Conservation (phyloP, 371 early-diverging fungal species). For the Dinochytrium kinnereticum region DNA sequence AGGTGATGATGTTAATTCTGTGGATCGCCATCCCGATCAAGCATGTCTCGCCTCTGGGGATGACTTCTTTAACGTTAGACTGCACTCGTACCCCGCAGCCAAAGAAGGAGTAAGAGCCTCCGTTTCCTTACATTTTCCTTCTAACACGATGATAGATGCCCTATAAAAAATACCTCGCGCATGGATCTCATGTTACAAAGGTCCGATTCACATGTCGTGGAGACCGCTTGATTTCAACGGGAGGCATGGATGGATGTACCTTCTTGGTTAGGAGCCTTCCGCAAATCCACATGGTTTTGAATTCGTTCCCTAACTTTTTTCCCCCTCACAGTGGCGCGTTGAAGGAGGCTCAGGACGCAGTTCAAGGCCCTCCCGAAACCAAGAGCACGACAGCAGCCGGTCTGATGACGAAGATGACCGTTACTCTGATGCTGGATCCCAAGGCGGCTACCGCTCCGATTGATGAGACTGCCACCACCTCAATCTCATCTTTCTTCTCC, state of each 20-base stretch:
- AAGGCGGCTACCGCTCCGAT: neutral
- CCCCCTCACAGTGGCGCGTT: constrained; percentile 10
- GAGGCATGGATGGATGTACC: constrained; percentile 44
- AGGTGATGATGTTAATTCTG: constrained; percentile 37
- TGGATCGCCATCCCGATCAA: constrained; percentile 19
- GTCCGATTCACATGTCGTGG: constrained; percentile 37
- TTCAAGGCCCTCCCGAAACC: neutral
- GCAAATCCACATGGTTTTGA: neutral
- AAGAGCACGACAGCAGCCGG: neutral
- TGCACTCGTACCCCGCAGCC: constrained; percentile 28
- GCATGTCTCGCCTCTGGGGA: constrained; percentile 34
- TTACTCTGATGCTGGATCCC: neutral
- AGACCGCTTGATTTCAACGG: constrained; percentile 31
- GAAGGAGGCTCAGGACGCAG: neutral
- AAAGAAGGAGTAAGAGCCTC: constrained; percentile 7
- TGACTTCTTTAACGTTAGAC: constrained; percentile 32
- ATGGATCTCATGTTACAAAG: constrained; percentile 41
- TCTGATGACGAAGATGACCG: no score
- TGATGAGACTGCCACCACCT: neutral
- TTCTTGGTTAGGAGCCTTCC: constrained; percentile 27
- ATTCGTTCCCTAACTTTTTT: constrained; percentile 1
- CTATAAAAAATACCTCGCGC: constrained; percentile 34
- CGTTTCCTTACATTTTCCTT: neutral
- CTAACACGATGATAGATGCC: constrained; percentile 28
- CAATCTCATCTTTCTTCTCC: neutral